A percentile compares a stretch with the other conserved stretches of the same genome.
Evolutionary conservation across 441 rosid species (phyloP).

Genomic region (Gossypium davidsonii): DNA sequence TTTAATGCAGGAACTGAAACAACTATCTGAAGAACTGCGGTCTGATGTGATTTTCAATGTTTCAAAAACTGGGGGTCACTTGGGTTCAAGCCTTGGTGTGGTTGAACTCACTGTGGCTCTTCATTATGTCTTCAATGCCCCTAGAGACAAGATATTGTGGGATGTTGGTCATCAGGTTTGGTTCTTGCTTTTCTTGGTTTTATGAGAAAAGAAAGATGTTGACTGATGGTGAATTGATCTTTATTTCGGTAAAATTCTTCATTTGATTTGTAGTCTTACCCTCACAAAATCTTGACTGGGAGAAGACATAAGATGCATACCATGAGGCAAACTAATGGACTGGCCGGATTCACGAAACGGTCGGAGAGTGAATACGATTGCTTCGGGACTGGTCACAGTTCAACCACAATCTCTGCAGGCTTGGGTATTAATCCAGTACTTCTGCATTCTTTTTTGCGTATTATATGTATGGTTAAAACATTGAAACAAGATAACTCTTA

Average conservation of each 20-base stretch:
- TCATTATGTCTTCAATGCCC: constrained; percentile 80
- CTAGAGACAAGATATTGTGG: constrained; percentile 82
- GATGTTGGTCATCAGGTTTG: constrained; percentile 95
- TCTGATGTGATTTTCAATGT: constrained; percentile 84
- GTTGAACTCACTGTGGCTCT: constrained; percentile 94
- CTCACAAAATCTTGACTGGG: constrained; percentile 90
- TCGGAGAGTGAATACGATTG: constrained; percentile 85
- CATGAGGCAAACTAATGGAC: constrained; percentile 76
- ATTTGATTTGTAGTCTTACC: constrained; percentile 52
- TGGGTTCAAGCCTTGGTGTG: constrained; percentile 94
- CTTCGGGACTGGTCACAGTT: constrained; percentile 91
- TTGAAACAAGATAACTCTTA: neutral
- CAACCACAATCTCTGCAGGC: constrained; percentile 88
- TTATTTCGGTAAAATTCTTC: neutral
- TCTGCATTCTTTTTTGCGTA: neutral
- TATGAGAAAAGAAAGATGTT: neutral
- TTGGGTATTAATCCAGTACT: constrained; percentile 43
- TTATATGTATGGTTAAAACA: neutral
- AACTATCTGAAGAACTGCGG: constrained; percentile 78
- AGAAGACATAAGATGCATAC: constrained; percentile 88
- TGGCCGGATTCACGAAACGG: constrained; percentile 80
- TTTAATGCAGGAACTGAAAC: constrained; percentile 58
- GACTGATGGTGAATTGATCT: neutral
- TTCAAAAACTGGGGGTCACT: constrained; percentile 86
- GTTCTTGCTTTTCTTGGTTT: neutral